phyloP scores from a whole-genome alignment of 2,329 filamentous ascomycete genomes.

The Orbilia quercus region DNA sequence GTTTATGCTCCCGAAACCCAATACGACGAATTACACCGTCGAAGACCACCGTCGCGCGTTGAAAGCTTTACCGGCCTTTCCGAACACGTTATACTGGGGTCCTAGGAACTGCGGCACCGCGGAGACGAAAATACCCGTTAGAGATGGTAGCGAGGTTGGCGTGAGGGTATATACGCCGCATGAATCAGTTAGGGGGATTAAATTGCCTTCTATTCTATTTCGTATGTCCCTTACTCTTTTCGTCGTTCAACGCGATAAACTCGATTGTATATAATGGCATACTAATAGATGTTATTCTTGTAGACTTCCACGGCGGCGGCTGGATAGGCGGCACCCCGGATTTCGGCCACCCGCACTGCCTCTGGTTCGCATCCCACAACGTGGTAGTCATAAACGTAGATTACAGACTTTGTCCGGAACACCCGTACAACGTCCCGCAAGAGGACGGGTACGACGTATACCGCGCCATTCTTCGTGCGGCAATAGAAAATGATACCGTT shows the following conservation, averaged over 20 bases:
- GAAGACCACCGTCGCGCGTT: conserved; percentile 16
- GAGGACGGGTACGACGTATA: conserved; percentile 45
- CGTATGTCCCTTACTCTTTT: conserved; percentile 2
- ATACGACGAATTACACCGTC: conserved; percentile 5
- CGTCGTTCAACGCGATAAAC: neutral
- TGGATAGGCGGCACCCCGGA: conserved; percentile 34
- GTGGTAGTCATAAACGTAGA: conserved; percentile 41
- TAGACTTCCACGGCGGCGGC: conserved; percentile 51
- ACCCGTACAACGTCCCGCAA: conserved; percentile 27
- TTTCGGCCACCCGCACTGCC: conserved; percentile 45
- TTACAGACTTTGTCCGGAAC: conserved; percentile 41
- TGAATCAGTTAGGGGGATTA: conserved; percentile 19
- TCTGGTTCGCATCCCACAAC: conserved; percentile 47
- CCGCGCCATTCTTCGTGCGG: conserved; percentile 13
- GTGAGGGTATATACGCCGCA: conserved; percentile 38
- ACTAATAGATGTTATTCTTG: neutral
- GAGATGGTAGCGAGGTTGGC: conserved; percentile 27
- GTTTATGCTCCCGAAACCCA: neutral
- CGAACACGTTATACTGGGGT: conserved; percentile 30
- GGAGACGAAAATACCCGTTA: conserved; percentile 20
- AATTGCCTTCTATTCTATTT: conserved; percentile 35
- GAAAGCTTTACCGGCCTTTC: neutral
- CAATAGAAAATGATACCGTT: neutral
- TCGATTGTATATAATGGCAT: neutral
- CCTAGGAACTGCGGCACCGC: conserved; percentile 24